A percentile compares a stretch with the other conserved stretches of the same genome.
These are phyloP conservation scores for Phialophora expanda DNA, from an alignment of 2,329 filamentous ascomycete genomes.

Conservation along the genomic window DNA sequence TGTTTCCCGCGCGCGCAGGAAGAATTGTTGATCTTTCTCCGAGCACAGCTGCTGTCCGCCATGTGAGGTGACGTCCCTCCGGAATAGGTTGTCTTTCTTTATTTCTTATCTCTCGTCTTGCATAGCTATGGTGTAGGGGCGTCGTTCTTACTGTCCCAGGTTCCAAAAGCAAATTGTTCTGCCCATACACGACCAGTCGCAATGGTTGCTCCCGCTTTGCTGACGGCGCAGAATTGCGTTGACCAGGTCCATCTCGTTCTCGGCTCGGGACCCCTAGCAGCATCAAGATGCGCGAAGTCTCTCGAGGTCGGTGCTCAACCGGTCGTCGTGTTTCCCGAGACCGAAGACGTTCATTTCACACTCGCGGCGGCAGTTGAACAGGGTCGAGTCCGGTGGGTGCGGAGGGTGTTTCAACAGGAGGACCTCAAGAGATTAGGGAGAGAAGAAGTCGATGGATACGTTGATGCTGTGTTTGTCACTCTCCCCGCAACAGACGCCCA, in stretches of 20 bases:
- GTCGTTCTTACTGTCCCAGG: slow-evolving; percentile 8
- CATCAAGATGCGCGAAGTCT: slow-evolving; percentile 78
- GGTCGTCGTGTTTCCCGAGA: slow-evolving; percentile 74
- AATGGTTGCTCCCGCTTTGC: slow-evolving; percentile 40
- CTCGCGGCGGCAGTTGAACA: slow-evolving; percentile 54
- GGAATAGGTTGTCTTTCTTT: slow-evolving; percentile 16
- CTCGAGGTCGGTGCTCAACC: slow-evolving; percentile 81
- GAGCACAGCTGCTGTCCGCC: slow-evolving; percentile 11
- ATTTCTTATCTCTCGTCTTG: slow-evolving; percentile 24
- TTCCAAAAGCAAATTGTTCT: not conserved
- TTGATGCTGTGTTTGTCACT: slow-evolving; percentile 93
- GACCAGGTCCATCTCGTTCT: slow-evolving; percentile 73
- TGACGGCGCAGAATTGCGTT: slow-evolving; percentile 49
- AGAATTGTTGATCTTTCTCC: slow-evolving; percentile 14
- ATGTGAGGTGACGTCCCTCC: slow-evolving; percentile 19
- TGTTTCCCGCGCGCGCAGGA: slow-evolving; percentile 8
- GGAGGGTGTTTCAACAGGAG: slow-evolving; percentile 65
- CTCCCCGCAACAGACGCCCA: slow-evolving; percentile 54
- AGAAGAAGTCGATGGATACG: slow-evolving; percentile 74
- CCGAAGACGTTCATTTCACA: slow-evolving; percentile 64
- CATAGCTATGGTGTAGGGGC: slow-evolving; percentile 33
- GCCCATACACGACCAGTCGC: not conserved
- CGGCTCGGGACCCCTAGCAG: slow-evolving; percentile 85
- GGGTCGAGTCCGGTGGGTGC: slow-evolving; percentile 51
- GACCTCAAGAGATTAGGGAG: slow-evolving; percentile 80